Evolutionary conservation across 1,284 basidiomycete genomes (phyloP).

Genomic region (Bondarzewia mesenterica): DNA sequence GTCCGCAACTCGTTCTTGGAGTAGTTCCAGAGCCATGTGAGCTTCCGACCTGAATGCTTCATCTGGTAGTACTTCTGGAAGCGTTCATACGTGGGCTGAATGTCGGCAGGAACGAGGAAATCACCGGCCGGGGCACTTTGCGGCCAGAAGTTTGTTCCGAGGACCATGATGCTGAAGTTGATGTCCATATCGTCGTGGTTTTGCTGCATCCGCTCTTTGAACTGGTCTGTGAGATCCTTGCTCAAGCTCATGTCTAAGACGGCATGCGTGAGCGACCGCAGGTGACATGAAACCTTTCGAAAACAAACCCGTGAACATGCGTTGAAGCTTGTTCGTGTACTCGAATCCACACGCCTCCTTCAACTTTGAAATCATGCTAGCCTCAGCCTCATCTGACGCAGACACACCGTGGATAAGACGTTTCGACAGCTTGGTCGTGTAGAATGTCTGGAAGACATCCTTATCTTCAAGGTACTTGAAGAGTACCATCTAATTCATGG

Average conservation of each 20-base stretch:
- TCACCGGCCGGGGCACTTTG: slow-evolving; percentile 78
- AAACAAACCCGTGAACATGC: slow-evolving; percentile 90
- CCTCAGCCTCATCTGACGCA: slow-evolving; percentile 94
- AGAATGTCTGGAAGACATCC: slow-evolving; percentile 99
- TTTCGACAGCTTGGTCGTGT: slow-evolving; percentile 93
- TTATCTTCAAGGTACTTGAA: slow-evolving; percentile 99
- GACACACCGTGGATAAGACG: slow-evolving; percentile 91
- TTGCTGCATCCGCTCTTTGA: slow-evolving; percentile 90
- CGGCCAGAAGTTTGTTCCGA: slow-evolving; percentile 97
- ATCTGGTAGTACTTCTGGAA: slow-evolving; percentile 93
- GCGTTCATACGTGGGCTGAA: slow-evolving; percentile 81
- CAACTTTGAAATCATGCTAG: slow-evolving; percentile 97
- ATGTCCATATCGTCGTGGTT: slow-evolving; percentile 81
- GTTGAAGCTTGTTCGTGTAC: slow-evolving; percentile 95
- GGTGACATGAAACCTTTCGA: not conserved
- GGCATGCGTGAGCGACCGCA: slow-evolving; percentile 7
- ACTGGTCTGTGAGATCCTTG: slow-evolving; percentile 94
- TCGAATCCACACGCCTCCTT: slow-evolving; percentile 99
- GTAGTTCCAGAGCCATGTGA: slow-evolving; percentile 98
- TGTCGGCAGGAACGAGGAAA: slow-evolving; percentile 85
- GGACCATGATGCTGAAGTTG: slow-evolving; percentile 89
- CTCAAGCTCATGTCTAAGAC: slow-evolving; percentile 84
- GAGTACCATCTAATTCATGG: slow-evolving; percentile 73
- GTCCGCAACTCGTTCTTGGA: slow-evolving; percentile 94
- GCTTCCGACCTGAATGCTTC: slow-evolving; percentile 91